phyloP scores from a whole-genome alignment of 495 filamentous ascomycete species.

The Aspergillus hancockii region DNA sequence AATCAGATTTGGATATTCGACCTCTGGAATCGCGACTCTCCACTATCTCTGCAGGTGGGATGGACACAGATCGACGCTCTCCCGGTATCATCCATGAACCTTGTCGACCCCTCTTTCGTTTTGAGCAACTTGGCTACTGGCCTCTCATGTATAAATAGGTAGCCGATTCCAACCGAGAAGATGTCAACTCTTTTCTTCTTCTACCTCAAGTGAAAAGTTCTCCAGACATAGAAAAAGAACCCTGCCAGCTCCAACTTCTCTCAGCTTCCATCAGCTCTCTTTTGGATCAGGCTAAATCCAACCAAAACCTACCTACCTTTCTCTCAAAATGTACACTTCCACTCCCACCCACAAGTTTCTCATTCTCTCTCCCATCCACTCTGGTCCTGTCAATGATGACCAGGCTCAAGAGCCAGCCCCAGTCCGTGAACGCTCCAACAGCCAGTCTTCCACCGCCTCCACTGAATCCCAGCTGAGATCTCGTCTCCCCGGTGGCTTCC shows the following conservation, averaged over 20 bases:
- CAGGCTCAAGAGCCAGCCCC: constrained; percentile 15
- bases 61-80: constrained; percentile 34
- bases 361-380: constrained; percentile 42
- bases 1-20: constrained; percentile 25
- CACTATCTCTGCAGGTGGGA: constrained; percentile 22
- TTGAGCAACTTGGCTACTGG: constrained; percentile 23
- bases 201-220: constrained; percentile 4
- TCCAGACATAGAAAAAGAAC: not conserved
- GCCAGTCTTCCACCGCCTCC: constrained; percentile 26
- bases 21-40: constrained; percentile 22
- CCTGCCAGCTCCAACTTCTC: constrained; percentile 3
- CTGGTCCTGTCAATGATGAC: constrained; percentile 31
- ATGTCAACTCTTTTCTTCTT: constrained; percentile 7
- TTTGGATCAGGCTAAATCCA: too few relatives aligned
- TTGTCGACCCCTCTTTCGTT: constrained; percentile 29
- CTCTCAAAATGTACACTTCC: constrained; percentile 39
- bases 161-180: constrained; percentile 24
- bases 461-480: constrained; percentile 19
- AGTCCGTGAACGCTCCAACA: constrained; percentile 23
- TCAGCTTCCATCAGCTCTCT: constrained; percentile 11
- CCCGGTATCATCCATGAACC: constrained; percentile 27
- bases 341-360: constrained; percentile 40
- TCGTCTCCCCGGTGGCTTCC: constrained; percentile 31
- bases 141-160: constrained; percentile 37
- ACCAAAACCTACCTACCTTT: constrained; percentile 5